A percentile compares a stretch with the other conserved stretches of the same genome.
phyloP scores from a whole-genome alignment of 306 rosid genomes.

The Trifolium dubium region DNA sequence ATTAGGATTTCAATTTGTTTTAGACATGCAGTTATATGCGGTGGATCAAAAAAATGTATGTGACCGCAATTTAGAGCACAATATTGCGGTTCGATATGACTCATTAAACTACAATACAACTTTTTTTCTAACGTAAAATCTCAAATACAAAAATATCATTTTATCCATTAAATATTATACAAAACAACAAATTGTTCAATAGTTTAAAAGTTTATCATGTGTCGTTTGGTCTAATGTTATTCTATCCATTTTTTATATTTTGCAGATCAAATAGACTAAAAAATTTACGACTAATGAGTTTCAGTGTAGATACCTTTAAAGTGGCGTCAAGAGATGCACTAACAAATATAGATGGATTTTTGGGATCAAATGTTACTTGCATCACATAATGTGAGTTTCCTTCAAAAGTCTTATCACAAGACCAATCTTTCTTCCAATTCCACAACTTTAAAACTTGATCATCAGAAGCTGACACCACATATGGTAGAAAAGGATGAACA shows the following conservation, averaged over 20 bases:
- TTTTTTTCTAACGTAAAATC: no score
- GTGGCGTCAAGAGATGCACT: conserved; percentile 70
- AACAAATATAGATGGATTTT: conserved; percentile 48
- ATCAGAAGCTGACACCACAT: conserved; percentile 63
- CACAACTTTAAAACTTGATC: conserved; percentile 62
- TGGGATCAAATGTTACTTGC: conserved; percentile 62
- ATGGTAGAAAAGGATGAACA: conserved; percentile 64
- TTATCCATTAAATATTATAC: no score
- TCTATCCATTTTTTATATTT: no score
- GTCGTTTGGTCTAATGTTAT: no score
- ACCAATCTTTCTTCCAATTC: conserved; percentile 70
- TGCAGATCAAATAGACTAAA: not conserved
- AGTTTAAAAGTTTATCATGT: no score
- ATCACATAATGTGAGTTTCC: conserved; percentile 77
- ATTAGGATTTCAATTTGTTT: no score
- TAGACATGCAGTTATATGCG: not conserved
- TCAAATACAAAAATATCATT: no score
- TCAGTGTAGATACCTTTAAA: conserved; percentile 46
- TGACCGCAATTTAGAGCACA: not conserved
- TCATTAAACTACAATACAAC: no score
- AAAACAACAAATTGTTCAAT: no score
- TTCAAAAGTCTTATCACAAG: conserved; percentile 48
- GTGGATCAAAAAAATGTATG: not conserved
- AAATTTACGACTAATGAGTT: not conserved
- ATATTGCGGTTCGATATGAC: no score